These are phyloP conservation scores for Fraxinus sp. DNA, from an alignment of 305 asterid genomes.

Conservation along the genomic window DNA sequence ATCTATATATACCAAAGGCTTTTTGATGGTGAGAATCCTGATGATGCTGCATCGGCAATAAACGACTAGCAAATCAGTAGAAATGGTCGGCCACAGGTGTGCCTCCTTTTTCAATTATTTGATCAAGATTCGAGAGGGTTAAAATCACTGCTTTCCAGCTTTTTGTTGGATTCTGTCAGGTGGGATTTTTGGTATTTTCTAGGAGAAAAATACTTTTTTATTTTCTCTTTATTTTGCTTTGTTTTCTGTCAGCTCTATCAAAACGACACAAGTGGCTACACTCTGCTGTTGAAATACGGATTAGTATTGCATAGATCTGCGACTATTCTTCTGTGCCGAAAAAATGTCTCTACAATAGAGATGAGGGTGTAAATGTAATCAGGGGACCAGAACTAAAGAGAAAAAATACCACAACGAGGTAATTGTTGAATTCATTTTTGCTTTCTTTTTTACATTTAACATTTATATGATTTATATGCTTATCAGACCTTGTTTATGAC, in stretches of 20 bases:
- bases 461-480: background rate
- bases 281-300: conserved; percentile 21
- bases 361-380: background rate
- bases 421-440: background rate
- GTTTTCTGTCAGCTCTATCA: background rate
- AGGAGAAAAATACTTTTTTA: background rate
- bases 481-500: background rate
- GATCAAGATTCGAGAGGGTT: background rate
- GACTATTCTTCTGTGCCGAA: conserved; percentile 19
- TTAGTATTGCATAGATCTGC: conserved; percentile 28
- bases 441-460: background rate
- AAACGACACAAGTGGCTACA: conserved; percentile 28
- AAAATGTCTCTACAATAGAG: background rate
- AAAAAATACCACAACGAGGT: background rate
- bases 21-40: conserved; percentile 60
- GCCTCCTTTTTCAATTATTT: background rate
- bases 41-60: conserved; percentile 53
- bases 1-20: conserved; percentile 13
- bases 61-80: conserved; percentile 2
- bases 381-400: background rate
- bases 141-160: conserved; percentile 6
- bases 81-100: conserved; percentile 19
- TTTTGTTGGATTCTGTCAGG: background rate
- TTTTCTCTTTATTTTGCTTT: background rate
- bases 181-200: conserved; percentile 5